Percentiles rank a stretch among this genome's conserved stretches.
Evolutionary conservation across 805 yeast genomes (phyloP).

Genomic region (Candida boleticola): DNA sequence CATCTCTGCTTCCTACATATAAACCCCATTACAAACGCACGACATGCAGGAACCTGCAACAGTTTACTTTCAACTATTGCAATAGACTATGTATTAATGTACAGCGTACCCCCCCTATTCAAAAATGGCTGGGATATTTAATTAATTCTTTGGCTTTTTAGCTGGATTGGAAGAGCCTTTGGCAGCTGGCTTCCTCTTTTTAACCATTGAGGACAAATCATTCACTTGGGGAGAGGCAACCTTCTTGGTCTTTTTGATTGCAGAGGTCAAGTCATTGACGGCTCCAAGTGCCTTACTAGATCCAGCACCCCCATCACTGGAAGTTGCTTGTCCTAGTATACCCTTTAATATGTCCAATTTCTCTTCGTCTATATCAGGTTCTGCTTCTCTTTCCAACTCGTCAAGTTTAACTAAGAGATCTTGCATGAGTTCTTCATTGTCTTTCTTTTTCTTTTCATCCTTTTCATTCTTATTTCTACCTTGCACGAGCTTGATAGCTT

Average conservation of each 20-base stretch:
- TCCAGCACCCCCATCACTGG: constrained; percentile 12
- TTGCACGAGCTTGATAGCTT: constrained; percentile 48
- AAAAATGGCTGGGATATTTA: too few relatives aligned
- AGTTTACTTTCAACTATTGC: too few relatives aligned
- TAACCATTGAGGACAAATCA: constrained; percentile 62
- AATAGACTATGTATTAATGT: too few relatives aligned
- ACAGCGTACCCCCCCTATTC: too few relatives aligned
- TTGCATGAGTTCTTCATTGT: constrained; percentile 46
- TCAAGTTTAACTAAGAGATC: constrained; percentile 56
- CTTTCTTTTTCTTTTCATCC: constrained; percentile 41
- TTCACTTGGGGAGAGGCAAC: constrained; percentile 39
- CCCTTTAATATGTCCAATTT: constrained; percentile 56
- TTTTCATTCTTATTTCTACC: constrained; percentile 38
- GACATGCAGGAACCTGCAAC: too few relatives aligned
- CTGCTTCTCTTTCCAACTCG: constrained; percentile 54
- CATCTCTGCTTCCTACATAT: too few relatives aligned
- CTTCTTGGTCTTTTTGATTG: constrained; percentile 18
- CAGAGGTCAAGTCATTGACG: constrained; percentile 22
- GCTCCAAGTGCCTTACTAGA: constrained; percentile 5
- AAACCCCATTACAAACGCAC: too few relatives aligned
- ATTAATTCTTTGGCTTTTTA: constrained; percentile 11
- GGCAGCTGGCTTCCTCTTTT: constrained; percentile 49
- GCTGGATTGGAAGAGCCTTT: too few relatives aligned
- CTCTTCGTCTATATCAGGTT: constrained; percentile 46
- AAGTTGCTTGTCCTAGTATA: constrained; percentile 48